Base-by-base conservation (phyloP, 176 grass and related monocot genomes). In the Bothriochloa decipiens region DNA sequence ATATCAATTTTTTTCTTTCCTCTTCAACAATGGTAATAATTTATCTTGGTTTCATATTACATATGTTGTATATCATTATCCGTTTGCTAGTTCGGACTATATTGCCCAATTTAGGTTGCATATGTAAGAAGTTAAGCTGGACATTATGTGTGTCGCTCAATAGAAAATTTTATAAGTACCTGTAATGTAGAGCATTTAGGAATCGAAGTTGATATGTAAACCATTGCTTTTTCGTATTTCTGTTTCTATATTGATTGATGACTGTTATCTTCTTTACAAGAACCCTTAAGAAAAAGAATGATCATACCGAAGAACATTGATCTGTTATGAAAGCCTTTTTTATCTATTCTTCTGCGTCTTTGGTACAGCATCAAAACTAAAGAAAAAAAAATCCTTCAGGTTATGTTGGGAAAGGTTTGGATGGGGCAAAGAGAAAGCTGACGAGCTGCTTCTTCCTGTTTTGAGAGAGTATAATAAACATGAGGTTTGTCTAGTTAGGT, bases 331-430 rank as follows among this genome's bases (percentile, higher is more conserved):
- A 57, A 22, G 10, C 20, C 23, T 77, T 9, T 55, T 81, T n/a
- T 7, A 29, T 75, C 49, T 76, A 41, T 85, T 77, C 10, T 42
- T 85, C 22, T 68, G 61, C 68, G 36, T 71, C 53, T 72, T 86
- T 25, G 42, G 37, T 71, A 25, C 65, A 73, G 15, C n/a, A 66
- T 66, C 33, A 67, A 17, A 79, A 79, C 65, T 86, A 53, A 86
- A 83, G 55, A 22, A 57, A 6, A 40, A 40, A 15, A 70, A 10
- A 77, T 67, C 26, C 72, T 85, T 84, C 81, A 95, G 96, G 89
- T 84, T 98, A 75, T 98, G 93, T 83, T 98, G 91, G 93, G 93
- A 93, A 89, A 95, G 85, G 64, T 98, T 95, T 91, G 96, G 91
- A 61, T 98, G 96, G 96, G 84, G 82, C 92, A 95, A 90, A 73